phyloP scores from a whole-genome alignment of 495 filamentous ascomycete species.

The Lichenothelia convexa region DNA sequence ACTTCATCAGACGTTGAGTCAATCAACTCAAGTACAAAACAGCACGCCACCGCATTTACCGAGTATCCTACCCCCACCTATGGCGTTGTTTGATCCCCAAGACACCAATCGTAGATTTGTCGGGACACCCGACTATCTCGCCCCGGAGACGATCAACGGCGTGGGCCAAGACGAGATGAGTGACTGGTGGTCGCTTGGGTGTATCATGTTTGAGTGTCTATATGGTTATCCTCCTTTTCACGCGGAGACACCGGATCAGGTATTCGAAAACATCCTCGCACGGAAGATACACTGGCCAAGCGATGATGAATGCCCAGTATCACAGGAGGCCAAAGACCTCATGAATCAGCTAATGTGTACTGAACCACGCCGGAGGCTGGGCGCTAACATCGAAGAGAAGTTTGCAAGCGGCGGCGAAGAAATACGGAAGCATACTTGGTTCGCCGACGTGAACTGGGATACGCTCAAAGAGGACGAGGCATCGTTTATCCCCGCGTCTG shows the following conservation, averaged over 20 bases:
- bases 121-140: conserved; percentile 91
- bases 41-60: conserved; percentile 47
- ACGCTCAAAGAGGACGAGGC: conserved; percentile 80
- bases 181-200: conserved; percentile 98
- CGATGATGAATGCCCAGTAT: conserved; percentile 42
- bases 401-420: conserved; percentile 70
- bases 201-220: conserved; percentile 91
- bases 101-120: conserved; percentile 89
- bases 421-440: conserved; percentile 80
- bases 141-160: conserved; percentile 90
- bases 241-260: conserved; percentile 71
- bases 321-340: conserved; percentile 73
- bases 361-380: conserved; percentile 62
- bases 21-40: conserved; percentile 13
- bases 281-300: conserved; percentile 80
- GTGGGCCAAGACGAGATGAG: conserved; percentile 91
- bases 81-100: conserved; percentile 91
- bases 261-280: conserved; percentile 89
- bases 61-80: conserved; percentile 77
- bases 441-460: conserved; percentile 73
- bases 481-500: conserved; percentile 79
- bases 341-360: conserved; percentile 79
- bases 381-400: conserved; percentile 65
- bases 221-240: conserved; percentile 91
- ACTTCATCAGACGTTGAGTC: conserved; percentile 38